These are phyloP conservation scores for Lactifluus echinatus DNA, from an alignment of 768 basidiomycete species.

Conservation along the genomic window DNA sequence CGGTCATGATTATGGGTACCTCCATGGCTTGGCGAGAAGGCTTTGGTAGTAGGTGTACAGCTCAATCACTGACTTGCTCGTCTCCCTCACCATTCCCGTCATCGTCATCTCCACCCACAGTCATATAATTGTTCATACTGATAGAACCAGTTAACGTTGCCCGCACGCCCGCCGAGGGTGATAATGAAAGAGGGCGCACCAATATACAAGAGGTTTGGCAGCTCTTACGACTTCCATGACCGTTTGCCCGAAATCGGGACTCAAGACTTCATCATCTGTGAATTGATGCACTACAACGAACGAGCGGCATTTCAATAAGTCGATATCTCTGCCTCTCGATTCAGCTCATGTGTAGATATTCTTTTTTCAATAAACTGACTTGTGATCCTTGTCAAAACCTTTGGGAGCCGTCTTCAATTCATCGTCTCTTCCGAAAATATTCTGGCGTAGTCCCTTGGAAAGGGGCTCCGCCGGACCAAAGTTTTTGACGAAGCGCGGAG, in stretches of 20 bases:
- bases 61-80: background rate
- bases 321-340: constrained; percentile 61
- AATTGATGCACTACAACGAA: constrained; percentile 54
- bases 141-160: background rate
- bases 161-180: background rate
- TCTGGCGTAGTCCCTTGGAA: constrained; percentile 55
- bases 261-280: constrained; percentile 35
- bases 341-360: background rate
- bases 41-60: no score
- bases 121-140: constrained; percentile 22
- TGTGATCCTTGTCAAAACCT: constrained; percentile 75
- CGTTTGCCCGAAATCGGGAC: constrained; percentile 32
- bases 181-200: background rate
- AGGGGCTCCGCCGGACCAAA: constrained; percentile 67
- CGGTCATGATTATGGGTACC: background rate
- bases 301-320: constrained; percentile 77
- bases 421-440: constrained; percentile 81
- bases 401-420: constrained; percentile 90
- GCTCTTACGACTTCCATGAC: constrained; percentile 30
- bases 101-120: constrained; percentile 9
- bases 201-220: constrained; percentile 36
- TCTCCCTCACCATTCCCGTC: background rate
- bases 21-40: background rate
- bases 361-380: constrained; percentile 32
- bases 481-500: constrained; percentile 58